Evolutionary conservation across 257 asterid species (phyloP).

Genomic region (Solanum virginianum): DNA sequence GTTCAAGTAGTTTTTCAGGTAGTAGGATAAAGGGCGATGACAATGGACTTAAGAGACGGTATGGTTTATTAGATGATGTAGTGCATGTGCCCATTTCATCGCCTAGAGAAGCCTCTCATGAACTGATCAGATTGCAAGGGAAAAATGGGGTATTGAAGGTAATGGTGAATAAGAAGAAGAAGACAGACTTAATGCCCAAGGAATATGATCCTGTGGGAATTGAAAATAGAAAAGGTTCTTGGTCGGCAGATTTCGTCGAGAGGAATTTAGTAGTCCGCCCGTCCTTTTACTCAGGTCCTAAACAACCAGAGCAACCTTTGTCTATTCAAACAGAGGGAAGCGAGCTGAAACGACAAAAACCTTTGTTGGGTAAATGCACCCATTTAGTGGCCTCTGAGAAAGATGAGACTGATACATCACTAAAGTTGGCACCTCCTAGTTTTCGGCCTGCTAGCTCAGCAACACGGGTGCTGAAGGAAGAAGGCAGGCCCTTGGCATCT

Average conservation of each 20-base stretch:
- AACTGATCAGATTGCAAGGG: slow-evolving; percentile 83
- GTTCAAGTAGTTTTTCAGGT: slow-evolving; percentile 17
- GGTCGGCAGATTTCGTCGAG: slow-evolving; percentile 26
- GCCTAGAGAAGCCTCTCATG: slow-evolving; percentile 34
- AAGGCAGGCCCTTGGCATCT: slow-evolving; percentile 8
- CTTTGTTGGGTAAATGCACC: slow-evolving; percentile 19
- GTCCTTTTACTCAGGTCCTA: slow-evolving; percentile 20
- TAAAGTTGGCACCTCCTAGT: slow-evolving; percentile 59
- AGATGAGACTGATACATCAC: slow-evolving; percentile 50
- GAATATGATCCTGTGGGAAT: slow-evolving; percentile 30
- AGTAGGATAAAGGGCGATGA: slow-evolving; percentile 39
- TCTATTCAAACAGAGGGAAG: slow-evolving; percentile 23
- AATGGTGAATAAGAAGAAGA: slow-evolving; percentile 81
- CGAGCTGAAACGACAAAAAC: slow-evolving; percentile 19
- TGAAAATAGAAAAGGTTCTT: slow-evolving; percentile 34
- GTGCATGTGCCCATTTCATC: slow-evolving; percentile 36
- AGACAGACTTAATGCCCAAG: slow-evolving; percentile 26
- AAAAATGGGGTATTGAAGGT: slow-evolving; percentile 94
- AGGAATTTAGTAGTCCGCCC: slow-evolving; percentile 21
- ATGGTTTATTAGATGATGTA: slow-evolving; percentile 37
- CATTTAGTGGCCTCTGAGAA: slow-evolving; percentile 24
- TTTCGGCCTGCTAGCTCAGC: slow-evolving; percentile 34
- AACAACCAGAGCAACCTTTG: slow-evolving; percentile 28
- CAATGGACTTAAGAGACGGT: slow-evolving; percentile 19
- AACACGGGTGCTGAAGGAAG: slow-evolving; percentile 49